These are phyloP conservation scores for Penicillium verrucosum DNA, from an alignment of 2,329 filamentous ascomycete genomes.

Conservation along the genomic window DNA sequence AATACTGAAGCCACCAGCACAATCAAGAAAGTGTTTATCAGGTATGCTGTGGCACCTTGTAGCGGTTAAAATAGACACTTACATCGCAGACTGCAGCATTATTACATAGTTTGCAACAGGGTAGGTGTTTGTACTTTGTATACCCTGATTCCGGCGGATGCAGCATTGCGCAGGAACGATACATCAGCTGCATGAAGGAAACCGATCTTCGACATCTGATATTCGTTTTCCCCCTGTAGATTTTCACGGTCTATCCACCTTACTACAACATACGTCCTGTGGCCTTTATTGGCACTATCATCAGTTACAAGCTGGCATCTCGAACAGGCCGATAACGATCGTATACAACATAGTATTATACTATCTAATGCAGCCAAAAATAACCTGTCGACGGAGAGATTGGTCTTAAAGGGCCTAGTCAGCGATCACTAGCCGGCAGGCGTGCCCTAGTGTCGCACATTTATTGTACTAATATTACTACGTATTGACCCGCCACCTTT, in stretches of 20 bases:
- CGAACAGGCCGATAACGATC: not conserved
- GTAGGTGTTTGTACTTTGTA: not conserved
- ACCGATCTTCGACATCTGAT: not conserved
- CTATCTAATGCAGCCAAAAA: constrained; percentile 14
- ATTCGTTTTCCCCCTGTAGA: not conserved
- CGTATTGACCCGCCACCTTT: constrained; percentile 12
- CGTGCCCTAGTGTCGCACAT: constrained; percentile 23
- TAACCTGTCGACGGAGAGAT: constrained; percentile 12
- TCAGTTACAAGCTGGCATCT: not conserved
- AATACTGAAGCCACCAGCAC: not conserved
- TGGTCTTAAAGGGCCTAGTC: constrained; percentile 14
- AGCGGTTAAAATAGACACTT: not conserved
- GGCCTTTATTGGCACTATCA: not conserved
- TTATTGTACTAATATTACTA: constrained; percentile 14
- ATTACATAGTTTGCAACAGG: not conserved
- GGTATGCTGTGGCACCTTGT: constrained; percentile 1
- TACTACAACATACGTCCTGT: not conserved
- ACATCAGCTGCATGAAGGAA: constrained; percentile 10
- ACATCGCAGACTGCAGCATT: not conserved
- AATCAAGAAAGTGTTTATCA: not conserved
- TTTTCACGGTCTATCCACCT: not conserved
- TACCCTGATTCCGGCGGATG: not conserved
- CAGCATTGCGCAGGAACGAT: constrained; percentile 15
- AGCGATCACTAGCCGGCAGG: constrained; percentile 17
- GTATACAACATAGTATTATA: too few relatives aligned